Evolutionary conservation across 169 alveolate species (phyloP), one percentile per base, ranked within the genome.

Genomic region (Babesia divergens): DNA sequence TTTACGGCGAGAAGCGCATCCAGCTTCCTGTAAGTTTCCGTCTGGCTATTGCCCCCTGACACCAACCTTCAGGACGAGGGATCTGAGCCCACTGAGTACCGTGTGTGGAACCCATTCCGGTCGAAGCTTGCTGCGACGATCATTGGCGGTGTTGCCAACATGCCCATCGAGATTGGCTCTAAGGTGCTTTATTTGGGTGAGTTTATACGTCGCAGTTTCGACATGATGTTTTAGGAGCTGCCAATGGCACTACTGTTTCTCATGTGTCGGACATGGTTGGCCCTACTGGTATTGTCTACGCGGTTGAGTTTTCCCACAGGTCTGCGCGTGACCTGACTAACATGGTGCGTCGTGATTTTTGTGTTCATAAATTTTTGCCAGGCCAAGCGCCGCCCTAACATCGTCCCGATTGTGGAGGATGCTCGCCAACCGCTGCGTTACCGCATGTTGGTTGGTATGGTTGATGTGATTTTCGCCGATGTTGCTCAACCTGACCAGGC

Each of bases 221-320:
- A 72, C 58, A 26, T 16, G 8, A 1, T 16, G 4, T 4, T 54
- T 31, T 51, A 84, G 96, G 99, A n/a, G 99, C 98, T 66, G 99
- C 99, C 20, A 94, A 96, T 62, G 99, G 99, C 34, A 97, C 99
- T 47, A 97, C 99, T 1, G 99, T 97, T 47, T 95, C 99, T 11
- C 99, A 97, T 82, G 99, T 97, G 24, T 94, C 99, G 49, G 99
- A 98, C 91, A 93, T 98, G 87, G 98, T 98, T 29, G 99, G 99
- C 32, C 97, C 97, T 24, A 95, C 94, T 49, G 99, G 99, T 3
- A 91, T 94, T 29, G 99, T 98, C 49, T 98, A 98, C 80, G 99
- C 99, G 4, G 99, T 97, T 14, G 99, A 98, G 89, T 96, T 97
- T 83, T 94, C 99, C 11, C 98, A 97, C 74, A 92, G 99, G 49